Evolutionary conservation across 1,284 basidiomycete species (phyloP).

Genomic region (Melampsora americana): DNA sequence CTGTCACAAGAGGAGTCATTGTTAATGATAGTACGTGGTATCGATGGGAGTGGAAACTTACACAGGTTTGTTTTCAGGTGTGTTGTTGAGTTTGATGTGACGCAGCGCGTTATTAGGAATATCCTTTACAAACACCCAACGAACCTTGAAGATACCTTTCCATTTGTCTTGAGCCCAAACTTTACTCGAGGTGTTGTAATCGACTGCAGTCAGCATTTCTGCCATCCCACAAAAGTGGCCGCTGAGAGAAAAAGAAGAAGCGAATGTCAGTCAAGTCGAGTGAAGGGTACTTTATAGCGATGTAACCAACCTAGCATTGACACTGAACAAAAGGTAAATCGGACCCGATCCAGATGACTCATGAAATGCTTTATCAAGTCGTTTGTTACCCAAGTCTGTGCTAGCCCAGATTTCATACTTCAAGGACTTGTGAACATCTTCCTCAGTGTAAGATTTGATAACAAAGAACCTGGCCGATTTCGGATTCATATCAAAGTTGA

Average conservation of each 20-base stretch:
- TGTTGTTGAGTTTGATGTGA: constrained; percentile 71
- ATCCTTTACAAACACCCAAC: constrained; percentile 92
- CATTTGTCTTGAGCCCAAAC: constrained; percentile 98
- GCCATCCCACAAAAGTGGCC: constrained; percentile 97
- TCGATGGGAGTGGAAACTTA: constrained; percentile 2
- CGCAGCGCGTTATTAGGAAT: constrained; percentile 80
- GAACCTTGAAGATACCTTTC: constrained; percentile 93
- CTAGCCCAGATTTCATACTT: constrained; percentile 97
- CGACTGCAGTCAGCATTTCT: constrained; percentile 86
- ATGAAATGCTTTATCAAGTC: constrained; percentile 89
- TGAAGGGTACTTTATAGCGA: not conserved
- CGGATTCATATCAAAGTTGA: constrained; percentile 76
- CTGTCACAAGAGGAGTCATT: constrained; percentile 63
- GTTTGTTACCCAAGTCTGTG: constrained; percentile 89
- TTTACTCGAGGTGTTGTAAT: constrained; percentile 77
- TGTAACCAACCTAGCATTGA: constrained; percentile 70
- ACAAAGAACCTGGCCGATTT: constrained; percentile 83
- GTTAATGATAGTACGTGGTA: not conserved
- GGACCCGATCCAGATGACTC: constrained; percentile 73
- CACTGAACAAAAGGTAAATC: constrained; percentile 93
- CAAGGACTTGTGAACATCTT: constrained; percentile 82
- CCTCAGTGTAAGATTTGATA: constrained; percentile 96
- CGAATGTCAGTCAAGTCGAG: not conserved
- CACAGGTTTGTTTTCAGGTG: constrained; percentile 90
- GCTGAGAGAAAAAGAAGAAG: constrained; percentile 55